phyloP scores from a whole-genome alignment of 371 early-diverging fungal genomes.

The Mucor lusitanicus region DNA sequence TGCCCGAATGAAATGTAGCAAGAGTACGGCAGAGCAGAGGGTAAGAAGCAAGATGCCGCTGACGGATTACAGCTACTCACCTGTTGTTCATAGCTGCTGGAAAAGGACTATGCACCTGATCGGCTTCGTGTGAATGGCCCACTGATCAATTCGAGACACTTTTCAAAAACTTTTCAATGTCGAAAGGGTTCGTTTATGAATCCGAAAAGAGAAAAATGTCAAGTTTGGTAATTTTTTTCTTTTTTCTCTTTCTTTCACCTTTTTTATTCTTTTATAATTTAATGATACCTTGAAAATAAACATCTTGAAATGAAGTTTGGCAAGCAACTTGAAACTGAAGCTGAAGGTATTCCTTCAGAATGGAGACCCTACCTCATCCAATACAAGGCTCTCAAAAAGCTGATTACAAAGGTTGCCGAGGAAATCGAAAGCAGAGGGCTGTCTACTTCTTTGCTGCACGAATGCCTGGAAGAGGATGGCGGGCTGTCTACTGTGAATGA shows the following conservation, averaged over 20 bases:
- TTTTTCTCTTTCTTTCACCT: not conserved
- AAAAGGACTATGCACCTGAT: constrained; percentile 45
- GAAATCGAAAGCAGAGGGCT: constrained; percentile 67
- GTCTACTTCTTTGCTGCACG: constrained; percentile 52
- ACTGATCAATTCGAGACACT: constrained; percentile 63
- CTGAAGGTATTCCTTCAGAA: constrained; percentile 66
- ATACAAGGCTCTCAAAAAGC: constrained; percentile 68
- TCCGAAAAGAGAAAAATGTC: constrained; percentile 44
- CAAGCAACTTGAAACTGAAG: constrained; percentile 66
- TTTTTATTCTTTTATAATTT: constrained; percentile 1
- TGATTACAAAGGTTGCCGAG: constrained; percentile 63
- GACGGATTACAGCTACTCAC: not conserved
- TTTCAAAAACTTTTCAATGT: constrained; percentile 69
- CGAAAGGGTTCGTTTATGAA: constrained; percentile 56
- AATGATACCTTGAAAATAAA: constrained; percentile 3
- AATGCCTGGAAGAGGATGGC: constrained; percentile 35
- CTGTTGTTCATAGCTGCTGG: not conserved
- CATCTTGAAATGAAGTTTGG: constrained; percentile 69
- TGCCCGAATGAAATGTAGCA: constrained; percentile 60
- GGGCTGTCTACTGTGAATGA: constrained; percentile 10
- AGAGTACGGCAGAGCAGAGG: constrained; percentile 44
- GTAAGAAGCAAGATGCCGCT: constrained; percentile 24
- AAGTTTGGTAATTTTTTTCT: constrained; percentile 47
- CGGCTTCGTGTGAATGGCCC: constrained; percentile 70
- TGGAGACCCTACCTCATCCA: constrained; percentile 73